Evolutionary conservation across 108 stramenopile genomes (phyloP), one percentile per base, ranked within the genome.

Genomic region (Parmales sp.): DNA sequence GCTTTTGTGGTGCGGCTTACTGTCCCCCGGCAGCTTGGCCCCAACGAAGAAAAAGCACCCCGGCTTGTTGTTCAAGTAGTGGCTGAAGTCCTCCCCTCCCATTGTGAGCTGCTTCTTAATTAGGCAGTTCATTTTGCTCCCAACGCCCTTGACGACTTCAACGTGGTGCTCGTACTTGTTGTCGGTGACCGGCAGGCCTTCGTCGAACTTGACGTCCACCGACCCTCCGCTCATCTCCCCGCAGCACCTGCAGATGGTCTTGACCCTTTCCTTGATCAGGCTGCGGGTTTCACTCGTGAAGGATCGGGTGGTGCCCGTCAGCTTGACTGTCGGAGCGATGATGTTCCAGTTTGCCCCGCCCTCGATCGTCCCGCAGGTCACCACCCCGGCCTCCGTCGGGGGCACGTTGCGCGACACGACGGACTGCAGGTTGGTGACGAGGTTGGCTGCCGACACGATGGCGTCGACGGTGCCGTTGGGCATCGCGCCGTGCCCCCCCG

Each of bases 401-500:
- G 74, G 76, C 43, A 83, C 39, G 1, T 65, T 82, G 4, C 95
- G 74, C 50, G 82, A 76, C 0, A 93, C 86, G 31, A 96, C 72
- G 0, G 91, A 82, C 73, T 96, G 95, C 65, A 90, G 68, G 63
- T 86, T 87, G 80, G 86, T 78, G 37, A 96, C 80, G 23, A 94
- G 76, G 8, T 87, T 73, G 0, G 92, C 75, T 19, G 80, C 82
- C 13, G 88, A 80, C 11, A 93, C 90, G 64, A 96, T 84, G 11
- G 95, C 88, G 77, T 94, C 95, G 7, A 80, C 67, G 19, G 85
- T 77, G 25, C 29, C 7, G 54, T 60, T 25, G 6, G 38, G 45
- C 83, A 91, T 90, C 4, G 92, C 95, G 5, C 89, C 95, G 73
- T 96, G 95, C 2, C 95, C 95, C 8, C 95, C 95, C 13, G 31